Evolutionary conservation across 2,329 filamentous ascomycete species (phyloP).

Genomic region (Diaporthe batatas): DNA sequence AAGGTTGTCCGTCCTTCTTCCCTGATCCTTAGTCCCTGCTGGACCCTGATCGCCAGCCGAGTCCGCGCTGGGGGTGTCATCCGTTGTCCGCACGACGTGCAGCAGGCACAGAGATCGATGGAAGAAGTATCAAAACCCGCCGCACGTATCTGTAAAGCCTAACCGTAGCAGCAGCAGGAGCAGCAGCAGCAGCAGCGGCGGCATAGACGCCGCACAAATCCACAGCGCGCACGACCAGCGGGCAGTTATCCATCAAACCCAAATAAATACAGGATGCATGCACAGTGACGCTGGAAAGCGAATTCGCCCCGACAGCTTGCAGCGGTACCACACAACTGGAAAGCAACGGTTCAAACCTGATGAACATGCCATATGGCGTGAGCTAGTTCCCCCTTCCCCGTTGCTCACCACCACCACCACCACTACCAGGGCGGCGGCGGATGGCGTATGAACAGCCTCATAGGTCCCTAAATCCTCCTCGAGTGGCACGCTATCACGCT

Average conservation of each 20-base stretch:
- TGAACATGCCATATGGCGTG: background rate
- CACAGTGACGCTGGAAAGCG: background rate
- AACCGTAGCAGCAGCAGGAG: background rate
- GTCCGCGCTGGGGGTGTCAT: constrained; percentile 26
- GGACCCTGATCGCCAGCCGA: constrained; percentile 26
- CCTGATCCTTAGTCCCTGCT: background rate
- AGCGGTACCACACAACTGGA: too few relatives aligned
- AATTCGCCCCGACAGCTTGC: background rate
- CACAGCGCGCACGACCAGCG: background rate
- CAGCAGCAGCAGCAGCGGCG: background rate
- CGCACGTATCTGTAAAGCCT: background rate
- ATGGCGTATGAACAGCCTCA: background rate
- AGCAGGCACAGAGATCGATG: constrained; percentile 6
- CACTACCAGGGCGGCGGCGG: too few relatives aligned
- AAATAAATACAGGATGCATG: background rate
- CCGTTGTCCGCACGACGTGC: constrained; percentile 18
- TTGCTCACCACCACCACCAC: too few relatives aligned
- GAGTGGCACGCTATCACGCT: constrained; percentile 20
- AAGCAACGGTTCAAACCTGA: background rate
- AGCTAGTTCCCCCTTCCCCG: background rate
- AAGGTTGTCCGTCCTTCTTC: background rate
- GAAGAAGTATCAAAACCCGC: background rate
- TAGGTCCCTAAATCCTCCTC: background rate
- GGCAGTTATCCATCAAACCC: background rate
- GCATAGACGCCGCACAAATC: background rate